These are phyloP conservation scores for Ilyonectria sp. DNA, from an alignment of 2,329 filamentous ascomycete genomes.

Conservation along the genomic window DNA sequence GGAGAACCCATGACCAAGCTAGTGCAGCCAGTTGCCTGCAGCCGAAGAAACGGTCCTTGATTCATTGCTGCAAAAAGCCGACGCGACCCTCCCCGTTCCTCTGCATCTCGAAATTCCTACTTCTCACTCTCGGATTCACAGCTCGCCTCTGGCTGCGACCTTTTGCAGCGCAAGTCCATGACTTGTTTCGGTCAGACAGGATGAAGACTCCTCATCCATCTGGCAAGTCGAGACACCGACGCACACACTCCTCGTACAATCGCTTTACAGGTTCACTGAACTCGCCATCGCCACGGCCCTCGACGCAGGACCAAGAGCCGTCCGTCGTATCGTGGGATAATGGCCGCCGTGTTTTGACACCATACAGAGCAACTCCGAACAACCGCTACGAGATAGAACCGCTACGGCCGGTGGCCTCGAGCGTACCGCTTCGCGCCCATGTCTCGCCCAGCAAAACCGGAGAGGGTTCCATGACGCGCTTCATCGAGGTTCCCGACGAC, in stretches of 20 bases:
- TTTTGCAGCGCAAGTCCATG: background rate
- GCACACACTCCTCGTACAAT: background rate
- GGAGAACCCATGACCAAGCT: too few relatives aligned
- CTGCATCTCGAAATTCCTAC: background rate
- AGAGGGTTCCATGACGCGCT: background rate
- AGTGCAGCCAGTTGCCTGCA: too few relatives aligned
- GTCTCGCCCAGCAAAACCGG: constrained; percentile 1
- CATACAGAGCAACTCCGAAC: background rate
- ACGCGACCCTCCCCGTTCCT: too few relatives aligned
- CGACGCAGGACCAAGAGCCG: background rate
- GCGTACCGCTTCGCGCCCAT: background rate
- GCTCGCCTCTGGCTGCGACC: background rate
- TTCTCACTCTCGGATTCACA: background rate
- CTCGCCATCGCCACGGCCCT: background rate
- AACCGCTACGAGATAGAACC: background rate
- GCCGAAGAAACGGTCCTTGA: too few relatives aligned
- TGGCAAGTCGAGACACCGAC: background rate
- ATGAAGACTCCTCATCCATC: background rate
- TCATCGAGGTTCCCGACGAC: background rate
- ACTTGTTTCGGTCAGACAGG: background rate
- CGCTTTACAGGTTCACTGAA: background rate
- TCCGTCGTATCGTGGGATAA: constrained; percentile 2
- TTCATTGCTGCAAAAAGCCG: too few relatives aligned
- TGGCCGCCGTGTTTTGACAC: background rate
- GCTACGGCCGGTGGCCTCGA: background rate